These are phyloP conservation scores for Beta vulgaris DNA, from an alignment of 148 eudicot genomes.

Conservation along the genomic window DNA sequence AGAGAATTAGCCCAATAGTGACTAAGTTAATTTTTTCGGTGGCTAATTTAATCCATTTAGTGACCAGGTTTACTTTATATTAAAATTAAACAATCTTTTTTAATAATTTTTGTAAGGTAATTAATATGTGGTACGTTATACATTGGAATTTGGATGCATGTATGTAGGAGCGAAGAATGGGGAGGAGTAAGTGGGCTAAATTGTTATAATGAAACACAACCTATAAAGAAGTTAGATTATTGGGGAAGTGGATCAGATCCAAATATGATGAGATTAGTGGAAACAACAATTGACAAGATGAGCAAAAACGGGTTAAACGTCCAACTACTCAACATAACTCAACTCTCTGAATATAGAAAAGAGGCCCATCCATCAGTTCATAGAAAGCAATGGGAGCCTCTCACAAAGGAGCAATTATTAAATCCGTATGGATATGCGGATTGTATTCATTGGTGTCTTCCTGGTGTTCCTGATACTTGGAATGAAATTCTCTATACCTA, in stretches of 20 bases:
- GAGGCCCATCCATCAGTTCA: conserved; percentile 49
- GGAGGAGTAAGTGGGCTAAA: conserved; percentile 43
- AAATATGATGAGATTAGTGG: conserved; percentile 55
- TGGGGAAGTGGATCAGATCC: conserved; percentile 62
- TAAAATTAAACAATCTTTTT: too few relatives aligned
- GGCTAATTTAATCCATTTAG: too few relatives aligned
- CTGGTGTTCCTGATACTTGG: conserved; percentile 80
- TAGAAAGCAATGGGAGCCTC: conserved; percentile 32
- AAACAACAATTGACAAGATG: conserved; percentile 37
- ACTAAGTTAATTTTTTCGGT: too few relatives aligned
- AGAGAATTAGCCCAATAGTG: too few relatives aligned
- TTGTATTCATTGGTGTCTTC: conserved; percentile 70
- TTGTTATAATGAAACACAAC: conserved; percentile 67
- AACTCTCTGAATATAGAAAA: conserved; percentile 80
- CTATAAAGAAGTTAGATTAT: conserved; percentile 47
- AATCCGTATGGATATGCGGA: conserved; percentile 43
- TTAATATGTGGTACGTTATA: background rate
- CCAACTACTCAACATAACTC: conserved; percentile 68
- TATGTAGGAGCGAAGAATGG: conserved; percentile 77
- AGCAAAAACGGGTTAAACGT: conserved; percentile 52
- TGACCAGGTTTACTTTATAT: too few relatives aligned
- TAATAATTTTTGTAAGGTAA: too few relatives aligned
- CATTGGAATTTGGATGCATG: background rate
- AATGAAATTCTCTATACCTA: conserved; percentile 56
- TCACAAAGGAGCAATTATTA: conserved; percentile 31